These are phyloP conservation scores for Sclerotinia sclerotiorum DNA, from an alignment of 2,329 filamentous ascomycete genomes.

Conservation along the genomic window DNA sequence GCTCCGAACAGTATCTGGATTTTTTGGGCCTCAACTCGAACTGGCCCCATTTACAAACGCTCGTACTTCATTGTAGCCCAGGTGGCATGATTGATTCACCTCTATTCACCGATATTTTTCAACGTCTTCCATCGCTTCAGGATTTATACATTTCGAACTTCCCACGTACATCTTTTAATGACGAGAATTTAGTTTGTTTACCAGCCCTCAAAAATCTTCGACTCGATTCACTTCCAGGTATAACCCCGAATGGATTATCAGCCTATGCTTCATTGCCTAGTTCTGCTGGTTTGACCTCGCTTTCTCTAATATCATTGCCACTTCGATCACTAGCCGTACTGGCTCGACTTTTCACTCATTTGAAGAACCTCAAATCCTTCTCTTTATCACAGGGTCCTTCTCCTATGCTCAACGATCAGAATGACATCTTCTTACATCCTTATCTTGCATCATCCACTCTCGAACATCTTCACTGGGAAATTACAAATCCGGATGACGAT, in stretches of 20 bases:
- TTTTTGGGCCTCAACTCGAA: conserved; percentile 54
- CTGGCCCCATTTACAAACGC: conserved; percentile 56
- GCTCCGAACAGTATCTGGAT: conserved; percentile 45
- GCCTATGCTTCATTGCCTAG: conserved; percentile 53
- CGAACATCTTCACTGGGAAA: conserved; percentile 62
- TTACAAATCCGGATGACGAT: conserved; percentile 42
- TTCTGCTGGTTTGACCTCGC: conserved; percentile 48
- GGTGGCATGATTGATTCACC: conserved; percentile 55
- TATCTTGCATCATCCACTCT: conserved; percentile 59
- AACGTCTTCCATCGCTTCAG: conserved; percentile 54
- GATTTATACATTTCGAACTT: conserved; percentile 60
- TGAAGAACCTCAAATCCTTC: conserved; percentile 51
- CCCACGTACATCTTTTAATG: conserved; percentile 56
- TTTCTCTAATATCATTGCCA: conserved; percentile 57
- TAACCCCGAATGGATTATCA: conserved; percentile 57
- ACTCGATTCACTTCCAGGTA: conserved; percentile 55
- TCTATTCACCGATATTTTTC: conserved; percentile 52
- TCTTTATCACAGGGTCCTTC: conserved; percentile 55
- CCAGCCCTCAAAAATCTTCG: conserved; percentile 56
- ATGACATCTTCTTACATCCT: conserved; percentile 62
- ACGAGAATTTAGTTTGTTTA: conserved; percentile 54
- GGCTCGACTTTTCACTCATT: conserved; percentile 58
- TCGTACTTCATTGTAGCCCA: conserved; percentile 59
- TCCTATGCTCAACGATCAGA: conserved; percentile 55
- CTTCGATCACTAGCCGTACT: conserved; percentile 57